Base-by-base conservation (phyloP, 2,329 filamentous ascomycete species). In the Neonectria ditissima region DNA sequence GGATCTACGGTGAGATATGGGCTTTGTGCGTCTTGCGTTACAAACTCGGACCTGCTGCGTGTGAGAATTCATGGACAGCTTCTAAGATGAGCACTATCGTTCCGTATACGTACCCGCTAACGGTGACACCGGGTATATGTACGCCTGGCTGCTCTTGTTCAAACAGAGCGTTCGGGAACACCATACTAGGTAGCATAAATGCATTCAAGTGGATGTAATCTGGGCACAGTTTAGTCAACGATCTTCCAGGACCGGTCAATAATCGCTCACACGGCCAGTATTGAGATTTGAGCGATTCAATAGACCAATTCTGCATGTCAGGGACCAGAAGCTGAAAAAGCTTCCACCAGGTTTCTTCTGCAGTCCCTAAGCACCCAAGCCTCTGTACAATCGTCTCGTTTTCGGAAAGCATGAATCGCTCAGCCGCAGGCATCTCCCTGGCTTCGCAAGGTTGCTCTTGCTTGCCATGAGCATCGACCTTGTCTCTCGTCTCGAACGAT, bases 321-420 rank as follows among this genome's bases (percentile, higher is more conserved):
- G n/a, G 2, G 16, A 39, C 14, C 3, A 39, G 37, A 18, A 39
- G 16, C 16, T 39, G 16, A 39, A 39, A 39, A n/a, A 39, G 16
- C n/a, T 39, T n/a, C 37, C 37, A 39, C 37, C 37, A 39, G 37
- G 7, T 18, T 8, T 39, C 37, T 39, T 39, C 37, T 3, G 37
- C 16, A 39, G 2, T 4, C 7, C 37, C 7, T 18, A 9, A 32
- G 30, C 16, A 18, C n/a, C 16, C 37, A n/a, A 39, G 37, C n/a
- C 6, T 34, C 32, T 34, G 4, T 14, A 34, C 32, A 4, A 3
- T 34, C 5, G 3, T 4, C 28, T 59, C 57, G 13, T 59, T 18
- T 37, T 54, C 39, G n/a, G 16, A 5, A 8, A 20, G 24, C 57
- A 59, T 59, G 13, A 59, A 59, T 3, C 48, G 30, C 14, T 54